Percentiles rank a stretch among this genome's conserved stretches.
phyloP scores from a whole-genome alignment of 441 rosid genomes.

The Gossypium gossypioides region DNA sequence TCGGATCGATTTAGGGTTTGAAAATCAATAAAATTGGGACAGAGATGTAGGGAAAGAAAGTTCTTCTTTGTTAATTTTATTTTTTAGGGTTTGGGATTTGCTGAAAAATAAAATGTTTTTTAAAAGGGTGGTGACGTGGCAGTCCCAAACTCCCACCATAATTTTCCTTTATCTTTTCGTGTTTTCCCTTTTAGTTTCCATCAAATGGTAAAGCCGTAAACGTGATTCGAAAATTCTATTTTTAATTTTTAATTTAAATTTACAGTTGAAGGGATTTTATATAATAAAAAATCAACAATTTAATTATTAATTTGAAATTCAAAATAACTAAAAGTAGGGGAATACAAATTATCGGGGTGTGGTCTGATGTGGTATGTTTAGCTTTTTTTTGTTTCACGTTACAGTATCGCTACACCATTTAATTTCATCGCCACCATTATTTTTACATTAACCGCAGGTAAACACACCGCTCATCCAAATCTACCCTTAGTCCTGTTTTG shows the following conservation, averaged over 20 bases:
- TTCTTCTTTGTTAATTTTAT: neutral
- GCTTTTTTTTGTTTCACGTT: too few relatives aligned
- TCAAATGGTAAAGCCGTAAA: neutral
- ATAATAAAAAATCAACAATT: neutral
- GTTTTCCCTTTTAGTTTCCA: neutral
- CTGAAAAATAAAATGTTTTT: neutral
- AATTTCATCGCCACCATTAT: too few relatives aligned
- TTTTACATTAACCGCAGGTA: too few relatives aligned
- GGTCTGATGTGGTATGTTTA: too few relatives aligned
- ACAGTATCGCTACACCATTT: too few relatives aligned
- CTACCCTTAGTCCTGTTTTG: too few relatives aligned
- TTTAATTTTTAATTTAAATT: too few relatives aligned
- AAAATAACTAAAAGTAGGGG: neutral
- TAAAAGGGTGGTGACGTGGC: neutral
- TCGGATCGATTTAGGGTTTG: neutral
- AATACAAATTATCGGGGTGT: neutral
- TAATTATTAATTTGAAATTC: neutral
- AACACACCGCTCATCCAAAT: too few relatives aligned
- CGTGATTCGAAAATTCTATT: neutral
- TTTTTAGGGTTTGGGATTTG: constrained; percentile 8
- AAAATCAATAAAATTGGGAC: neutral
- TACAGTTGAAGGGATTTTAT: neutral
- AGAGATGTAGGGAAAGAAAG: neutral
- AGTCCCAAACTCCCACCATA: neutral
- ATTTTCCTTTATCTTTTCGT: neutral